Percentiles rank a stretch among this genome's conserved stretches.
Evolutionary conservation across 371 early-diverging fungal genomes (phyloP).

Genomic region (Mortierella sp.): DNA sequence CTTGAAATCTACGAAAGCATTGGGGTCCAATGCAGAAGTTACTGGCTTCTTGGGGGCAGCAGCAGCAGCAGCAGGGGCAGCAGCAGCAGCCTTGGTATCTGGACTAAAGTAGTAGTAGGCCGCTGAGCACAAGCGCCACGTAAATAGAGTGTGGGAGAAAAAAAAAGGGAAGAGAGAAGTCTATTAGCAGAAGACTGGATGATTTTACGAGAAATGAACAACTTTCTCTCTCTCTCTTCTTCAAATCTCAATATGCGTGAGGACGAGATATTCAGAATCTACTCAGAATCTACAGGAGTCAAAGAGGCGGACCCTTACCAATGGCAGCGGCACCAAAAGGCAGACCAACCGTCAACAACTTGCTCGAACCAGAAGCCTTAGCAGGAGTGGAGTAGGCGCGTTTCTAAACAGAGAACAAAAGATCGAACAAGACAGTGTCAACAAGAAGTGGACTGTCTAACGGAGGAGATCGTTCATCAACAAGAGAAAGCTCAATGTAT

Average conservation of each 20-base stretch:
- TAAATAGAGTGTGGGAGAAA: not conserved
- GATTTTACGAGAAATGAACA: too few relatives aligned
- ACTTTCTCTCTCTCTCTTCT: too few relatives aligned
- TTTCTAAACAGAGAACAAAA: slow-evolving; percentile 14
- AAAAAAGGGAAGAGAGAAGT: not conserved
- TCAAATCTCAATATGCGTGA: not conserved
- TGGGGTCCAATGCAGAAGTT: slow-evolving; percentile 67
- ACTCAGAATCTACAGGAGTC: not conserved
- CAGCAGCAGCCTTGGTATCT: slow-evolving; percentile 1
- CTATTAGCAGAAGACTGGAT: too few relatives aligned
- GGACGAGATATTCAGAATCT: too few relatives aligned
- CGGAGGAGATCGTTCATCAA: too few relatives aligned
- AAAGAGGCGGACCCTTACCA: slow-evolving; percentile 21
- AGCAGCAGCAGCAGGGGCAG: slow-evolving; percentile 33
- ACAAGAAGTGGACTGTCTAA: too few relatives aligned
- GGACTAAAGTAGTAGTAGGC: slow-evolving; percentile 40
- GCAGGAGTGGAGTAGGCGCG: slow-evolving; percentile 43
- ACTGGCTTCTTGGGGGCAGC: slow-evolving; percentile 35
- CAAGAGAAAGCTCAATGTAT: too few relatives aligned
- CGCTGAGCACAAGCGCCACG: slow-evolving; percentile 9
- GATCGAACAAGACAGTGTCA: not conserved
- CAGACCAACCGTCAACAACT: slow-evolving; percentile 46
- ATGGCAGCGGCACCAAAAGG: slow-evolving; percentile 41
- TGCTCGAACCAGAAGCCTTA: slow-evolving; percentile 36
- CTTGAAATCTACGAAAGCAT: slow-evolving; percentile 77